A percentile compares a stretch with the other conserved stretches of the same genome.
phyloP scores from a whole-genome alignment of 371 early-diverging fungal species.

The Apophysomyces variabilis region DNA sequence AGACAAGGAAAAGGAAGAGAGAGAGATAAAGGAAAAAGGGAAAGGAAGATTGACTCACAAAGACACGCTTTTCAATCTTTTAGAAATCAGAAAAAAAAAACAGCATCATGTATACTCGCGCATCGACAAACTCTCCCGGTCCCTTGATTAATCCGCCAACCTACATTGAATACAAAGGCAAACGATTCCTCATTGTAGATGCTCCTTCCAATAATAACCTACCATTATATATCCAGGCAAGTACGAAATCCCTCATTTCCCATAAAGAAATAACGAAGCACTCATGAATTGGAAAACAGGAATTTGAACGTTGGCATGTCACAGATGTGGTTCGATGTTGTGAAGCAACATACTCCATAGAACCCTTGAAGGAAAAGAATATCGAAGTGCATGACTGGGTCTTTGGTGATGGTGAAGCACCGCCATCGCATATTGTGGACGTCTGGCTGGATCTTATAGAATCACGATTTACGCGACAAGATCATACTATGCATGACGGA shows the following conservation, averaged over 20 bases:
- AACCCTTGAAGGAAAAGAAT: slow-evolving; percentile 59
- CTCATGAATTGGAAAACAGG: slow-evolving; percentile 17
- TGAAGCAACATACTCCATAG: slow-evolving; percentile 87
- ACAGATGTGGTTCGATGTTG: slow-evolving; percentile 90
- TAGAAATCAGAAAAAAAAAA: neutral
- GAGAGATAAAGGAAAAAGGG: neutral
- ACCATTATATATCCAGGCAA: slow-evolving; percentile 51
- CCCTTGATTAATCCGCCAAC: slow-evolving; percentile 57
- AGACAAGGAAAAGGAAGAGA: neutral
- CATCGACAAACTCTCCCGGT: slow-evolving; percentile 20
- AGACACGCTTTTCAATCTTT: neutral
- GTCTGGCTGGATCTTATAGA: slow-evolving; percentile 81
- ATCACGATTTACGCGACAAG: slow-evolving; percentile 44
- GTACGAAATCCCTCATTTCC: neutral
- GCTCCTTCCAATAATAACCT: slow-evolving; percentile 56
- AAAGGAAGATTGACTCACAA: neutral
- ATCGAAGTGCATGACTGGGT: slow-evolving; percentile 88
- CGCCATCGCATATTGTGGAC: slow-evolving; percentile 73
- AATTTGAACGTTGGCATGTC: slow-evolving; percentile 64
- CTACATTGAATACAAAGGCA: slow-evolving; percentile 46
- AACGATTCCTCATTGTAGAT: slow-evolving; percentile 56
- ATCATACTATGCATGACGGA: slow-evolving; percentile 25
- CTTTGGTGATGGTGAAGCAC: slow-evolving; percentile 88
- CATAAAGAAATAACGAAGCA: no score
- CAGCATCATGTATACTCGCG: slow-evolving; percentile 20